Evolutionary conservation across 1,284 basidiomycete species (phyloP), one percentile per base, ranked within the genome.

Genomic region (Hemileia vastatrix): DNA sequence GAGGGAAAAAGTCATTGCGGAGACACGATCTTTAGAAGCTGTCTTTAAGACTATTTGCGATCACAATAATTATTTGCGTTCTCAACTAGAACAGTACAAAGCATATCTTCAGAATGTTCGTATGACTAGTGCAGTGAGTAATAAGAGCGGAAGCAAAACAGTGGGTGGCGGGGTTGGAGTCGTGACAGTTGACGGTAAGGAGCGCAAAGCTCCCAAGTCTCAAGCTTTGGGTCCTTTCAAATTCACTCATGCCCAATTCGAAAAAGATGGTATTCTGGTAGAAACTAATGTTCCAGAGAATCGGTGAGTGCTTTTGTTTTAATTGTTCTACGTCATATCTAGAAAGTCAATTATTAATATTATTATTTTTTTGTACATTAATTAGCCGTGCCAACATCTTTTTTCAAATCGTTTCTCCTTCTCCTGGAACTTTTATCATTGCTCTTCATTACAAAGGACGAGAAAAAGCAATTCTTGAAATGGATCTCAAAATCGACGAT

Each of bases 401-500:
- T 79, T 98, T 98, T 83, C 95, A 94, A 75, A 91, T 98, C 76
- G 90, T 87, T 23, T 96, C 93, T 24, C 95, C 95, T 1, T 90
- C 90, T 5, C 95, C 95, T 0, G 95, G 95, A 47, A 96, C 95
- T 8, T 99, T 97, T 77, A 91, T 98, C 76, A 98, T 99, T 69
- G 93, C 94, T 6, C 80, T 99, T 57, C 93, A 97, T 78, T 98
- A 97, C 81, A 96, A 96, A 78, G 93, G 93, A 40, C 83, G 95
- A n/a, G 93, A 97, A 73, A 96, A 96, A 80, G 92, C 95, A 18
- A 97, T 99, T 70, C 82, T 98, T 51, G 95, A 99, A 81, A 98
- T 98, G 93, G 95, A 98, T 78, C 82, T 98, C 65, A 98, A 97
- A 80, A 95, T 98, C 72, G 95, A 98, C 77, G 95, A 98, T 79